Conservation (phyloP, 2,329 filamentous ascomycete species). For the Aureobasidium sp. region DNA sequence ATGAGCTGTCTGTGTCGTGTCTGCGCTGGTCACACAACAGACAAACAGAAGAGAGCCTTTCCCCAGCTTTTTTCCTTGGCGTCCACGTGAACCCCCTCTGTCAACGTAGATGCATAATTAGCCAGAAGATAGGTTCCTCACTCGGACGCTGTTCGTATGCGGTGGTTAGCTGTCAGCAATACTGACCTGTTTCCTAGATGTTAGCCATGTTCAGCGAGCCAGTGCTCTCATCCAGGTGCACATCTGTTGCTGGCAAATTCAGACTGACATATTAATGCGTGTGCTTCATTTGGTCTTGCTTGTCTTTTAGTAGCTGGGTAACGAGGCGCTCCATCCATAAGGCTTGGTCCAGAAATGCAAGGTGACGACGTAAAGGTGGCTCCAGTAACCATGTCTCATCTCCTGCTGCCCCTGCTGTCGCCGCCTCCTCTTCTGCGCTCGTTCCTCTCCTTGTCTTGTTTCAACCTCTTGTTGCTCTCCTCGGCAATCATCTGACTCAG, state of each 20-base stretch:
- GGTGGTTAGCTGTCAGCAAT: background rate
- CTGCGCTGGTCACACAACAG: background rate
- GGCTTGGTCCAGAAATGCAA: background rate
- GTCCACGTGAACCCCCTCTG: too few species aligned
- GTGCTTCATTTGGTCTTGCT: background rate
- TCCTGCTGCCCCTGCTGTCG: constrained; percentile 6
- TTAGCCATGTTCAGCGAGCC: background rate
- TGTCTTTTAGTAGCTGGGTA: constrained; percentile 4
- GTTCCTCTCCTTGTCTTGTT: constrained; percentile 69
- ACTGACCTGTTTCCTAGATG: background rate
- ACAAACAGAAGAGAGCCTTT: background rate
- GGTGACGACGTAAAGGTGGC: background rate
- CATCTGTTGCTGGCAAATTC: background rate
- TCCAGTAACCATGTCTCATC: constrained; percentile 2
- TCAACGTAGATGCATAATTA: background rate
- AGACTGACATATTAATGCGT: background rate
- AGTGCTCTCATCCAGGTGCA: background rate
- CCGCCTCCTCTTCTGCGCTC: constrained; percentile 49
- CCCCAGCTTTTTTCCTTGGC: background rate
- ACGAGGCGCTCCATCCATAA: background rate
- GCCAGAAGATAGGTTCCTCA: background rate
- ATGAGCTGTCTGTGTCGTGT: background rate
- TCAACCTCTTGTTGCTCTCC: constrained; percentile 82
- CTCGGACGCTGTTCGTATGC: too few species aligned
- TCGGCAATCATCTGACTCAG: constrained; percentile 92